phyloP scores from a whole-genome alignment of 2,329 filamentous ascomycete species.

The Paracorniculantispora psalliotae region DNA sequence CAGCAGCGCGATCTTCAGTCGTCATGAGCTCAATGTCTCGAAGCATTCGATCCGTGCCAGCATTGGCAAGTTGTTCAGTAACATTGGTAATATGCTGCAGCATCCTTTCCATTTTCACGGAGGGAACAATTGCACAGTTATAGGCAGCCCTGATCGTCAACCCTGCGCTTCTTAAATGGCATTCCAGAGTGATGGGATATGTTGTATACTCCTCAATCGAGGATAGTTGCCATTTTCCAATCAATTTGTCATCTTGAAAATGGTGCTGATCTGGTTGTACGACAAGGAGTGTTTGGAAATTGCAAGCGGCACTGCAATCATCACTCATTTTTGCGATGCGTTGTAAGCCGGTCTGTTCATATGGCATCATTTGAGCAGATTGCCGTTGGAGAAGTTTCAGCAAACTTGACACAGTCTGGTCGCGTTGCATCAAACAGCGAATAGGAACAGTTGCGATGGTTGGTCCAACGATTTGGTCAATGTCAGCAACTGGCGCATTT shows the following conservation, averaged over 20 bases:
- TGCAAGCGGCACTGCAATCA: neutral
- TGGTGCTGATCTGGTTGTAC: conserved; percentile 11
- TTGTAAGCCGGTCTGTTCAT: conserved; percentile 26
- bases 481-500: conserved; percentile 20
- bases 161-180: conserved; percentile 10
- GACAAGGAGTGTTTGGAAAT: conserved; percentile 17
- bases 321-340: conserved; percentile 20
- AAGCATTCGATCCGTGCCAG: neutral
- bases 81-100: conserved; percentile 11
- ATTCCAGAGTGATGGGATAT: conserved; percentile 15
- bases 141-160: conserved; percentile 8
- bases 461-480: conserved; percentile 24
- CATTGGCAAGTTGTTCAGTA: conserved; percentile 5
- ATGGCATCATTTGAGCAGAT: conserved; percentile 22
- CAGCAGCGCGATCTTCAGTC: neutral
- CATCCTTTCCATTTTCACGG: conserved; percentile 9
- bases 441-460: conserved; percentile 24
- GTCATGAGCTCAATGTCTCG: conserved; percentile 5
- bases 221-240: neutral
- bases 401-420: neutral
- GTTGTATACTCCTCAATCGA: conserved; percentile 16
- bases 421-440: conserved; percentile 13
- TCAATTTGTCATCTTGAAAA: neutral
- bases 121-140: conserved; percentile 12
- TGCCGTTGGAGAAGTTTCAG: conserved; percentile 20